Percentiles rank a stretch among this genome's conserved stretches.
phyloP scores from a whole-genome alignment of 192 early-diverging fungal genomes.

The Coemansia sp. region DNA sequence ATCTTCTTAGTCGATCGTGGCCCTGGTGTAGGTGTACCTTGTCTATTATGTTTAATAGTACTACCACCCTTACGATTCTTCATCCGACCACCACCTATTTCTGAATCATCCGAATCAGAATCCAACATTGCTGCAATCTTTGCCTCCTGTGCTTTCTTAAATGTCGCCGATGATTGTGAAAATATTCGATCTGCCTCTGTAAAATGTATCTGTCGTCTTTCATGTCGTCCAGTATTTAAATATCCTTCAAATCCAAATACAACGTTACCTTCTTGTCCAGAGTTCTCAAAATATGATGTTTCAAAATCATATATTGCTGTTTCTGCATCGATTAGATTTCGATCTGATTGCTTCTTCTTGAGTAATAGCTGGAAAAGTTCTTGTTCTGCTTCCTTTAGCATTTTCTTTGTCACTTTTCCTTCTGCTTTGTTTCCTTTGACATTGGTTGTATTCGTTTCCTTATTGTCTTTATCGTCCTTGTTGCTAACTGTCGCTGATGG shows the following conservation, averaged over 20 bases:
- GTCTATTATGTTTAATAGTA: conserved; percentile 42
- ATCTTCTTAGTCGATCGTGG: conserved; percentile 39
- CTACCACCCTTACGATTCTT: conserved; percentile 16
- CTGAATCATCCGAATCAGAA: conserved; percentile 44
- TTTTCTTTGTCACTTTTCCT: conserved; percentile 53
- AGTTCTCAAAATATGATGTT: conserved; percentile 87
- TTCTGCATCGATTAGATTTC: conserved; percentile 70
- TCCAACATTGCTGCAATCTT: conserved; percentile 48
- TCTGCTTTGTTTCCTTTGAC: conserved; percentile 10
- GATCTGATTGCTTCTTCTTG: conserved; percentile 80
- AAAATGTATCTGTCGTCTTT: conserved; percentile 64
- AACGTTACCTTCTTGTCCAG: conserved; percentile 80
- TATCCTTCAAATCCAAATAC: conserved; percentile 89
- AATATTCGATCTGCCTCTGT: conserved; percentile 82
- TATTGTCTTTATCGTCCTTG: not conserved
- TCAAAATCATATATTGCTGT: conserved; percentile 82
- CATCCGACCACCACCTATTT: conserved; percentile 1
- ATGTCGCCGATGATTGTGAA: conserved; percentile 67
- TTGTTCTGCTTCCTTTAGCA: conserved; percentile 71
- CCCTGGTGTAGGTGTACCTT: conserved; percentile 27
- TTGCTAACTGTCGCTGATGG: not conserved
- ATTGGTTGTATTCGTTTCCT: not conserved
- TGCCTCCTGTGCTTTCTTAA: conserved; percentile 53
- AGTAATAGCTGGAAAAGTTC: conserved; percentile 70
- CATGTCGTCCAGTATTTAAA: conserved; percentile 59